phyloP scores from a whole-genome alignment of 2,329 filamentous ascomycete genomes.

The Rachicladosporium sp. region DNA sequence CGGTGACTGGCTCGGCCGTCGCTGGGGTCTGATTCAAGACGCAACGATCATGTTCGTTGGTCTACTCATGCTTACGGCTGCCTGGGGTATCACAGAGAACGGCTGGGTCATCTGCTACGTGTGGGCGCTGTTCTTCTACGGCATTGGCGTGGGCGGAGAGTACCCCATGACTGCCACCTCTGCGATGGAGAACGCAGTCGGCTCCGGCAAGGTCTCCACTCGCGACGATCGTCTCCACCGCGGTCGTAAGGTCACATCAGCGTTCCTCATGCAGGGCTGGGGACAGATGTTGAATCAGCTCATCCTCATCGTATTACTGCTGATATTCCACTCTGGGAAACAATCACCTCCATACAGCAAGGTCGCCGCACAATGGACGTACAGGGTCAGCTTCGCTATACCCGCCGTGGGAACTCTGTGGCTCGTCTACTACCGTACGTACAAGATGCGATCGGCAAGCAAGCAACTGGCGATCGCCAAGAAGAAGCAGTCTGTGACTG shows the following conservation, averaged over 20 bases:
- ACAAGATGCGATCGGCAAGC: constrained; percentile 81
- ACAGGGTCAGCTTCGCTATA: constrained; percentile 83
- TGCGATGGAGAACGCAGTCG: constrained; percentile 67
- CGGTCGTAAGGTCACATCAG: constrained; percentile 87
- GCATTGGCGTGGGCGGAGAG: constrained; percentile 63
- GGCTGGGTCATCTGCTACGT: constrained; percentile 97
- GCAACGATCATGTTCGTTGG: constrained; percentile 89
- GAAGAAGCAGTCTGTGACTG: constrained; percentile 75
- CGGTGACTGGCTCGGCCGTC: constrained; percentile 73
- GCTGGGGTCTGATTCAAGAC: constrained; percentile 93
- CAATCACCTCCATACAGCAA: constrained; percentile 66
- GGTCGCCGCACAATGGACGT: constrained; percentile 75
- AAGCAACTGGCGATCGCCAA: constrained; percentile 73
- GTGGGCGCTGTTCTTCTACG: constrained; percentile 88
- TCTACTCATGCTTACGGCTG: constrained; percentile 79
- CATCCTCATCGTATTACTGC: constrained; percentile 70
- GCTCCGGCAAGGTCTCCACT: constrained; percentile 77
- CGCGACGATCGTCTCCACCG: constrained; percentile 88
- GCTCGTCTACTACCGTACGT: constrained; percentile 92
- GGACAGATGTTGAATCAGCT: constrained; percentile 92
- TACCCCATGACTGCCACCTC: constrained; percentile 96
- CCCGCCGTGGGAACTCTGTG: constrained; percentile 83
- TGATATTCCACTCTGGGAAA: constrained; percentile 74
- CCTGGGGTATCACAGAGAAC: constrained; percentile 73
- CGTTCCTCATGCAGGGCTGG: constrained; percentile 98